Evolutionary conservation across 768 basidiomycete species (phyloP), one percentile per base, ranked within the genome.

Genomic region (Leccinum boreale): DNA sequence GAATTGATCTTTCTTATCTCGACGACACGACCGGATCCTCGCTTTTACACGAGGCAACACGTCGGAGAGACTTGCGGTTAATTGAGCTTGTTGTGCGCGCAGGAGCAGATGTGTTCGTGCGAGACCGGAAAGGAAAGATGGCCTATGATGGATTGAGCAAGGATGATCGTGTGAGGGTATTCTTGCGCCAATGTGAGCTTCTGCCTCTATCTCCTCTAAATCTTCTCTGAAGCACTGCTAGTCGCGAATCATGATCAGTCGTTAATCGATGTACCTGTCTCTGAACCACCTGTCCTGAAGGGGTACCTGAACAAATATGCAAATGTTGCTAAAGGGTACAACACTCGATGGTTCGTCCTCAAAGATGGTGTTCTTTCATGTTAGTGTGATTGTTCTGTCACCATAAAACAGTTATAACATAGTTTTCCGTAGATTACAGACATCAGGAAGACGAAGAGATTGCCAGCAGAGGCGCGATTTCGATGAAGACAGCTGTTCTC

Each of bases 251-350:
- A 87, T 42, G 90, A 94, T 64, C 84, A 84, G 39, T 84, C 85
- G 0, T 76, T 93, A 2, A 81, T 94, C 10, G 78, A 80, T 4
- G 67, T 74, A 8, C 73, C 79, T 1, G 62, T 71, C 7, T 75
- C 77, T 1, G 83, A 85, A 50, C 83, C 87, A 2, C 85, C 88
- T 0, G 71, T 78, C 3, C 72, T 92, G 56, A 85, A 83, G 60
- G 92, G 91, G 0, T 92, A 92, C 67, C 75, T 93, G 19, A 92
- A 90, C 71, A 98, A 98, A 71, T 97, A 94, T 68, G 86, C 89
- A 1, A 98, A 97, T 64, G 90, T 97, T 39, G 92, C 92, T 0
- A 87, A 85, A 63, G 94, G 95, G 0, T 96, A 94, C 69, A 86
- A 85, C 58, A 89, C 90, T 0, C 79, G 94, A 1, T 97, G 94